Evolutionary conservation across 2,329 filamentous ascomycete species (phyloP).

Genomic region (Ophiostoma himal-ulmi): DNA sequence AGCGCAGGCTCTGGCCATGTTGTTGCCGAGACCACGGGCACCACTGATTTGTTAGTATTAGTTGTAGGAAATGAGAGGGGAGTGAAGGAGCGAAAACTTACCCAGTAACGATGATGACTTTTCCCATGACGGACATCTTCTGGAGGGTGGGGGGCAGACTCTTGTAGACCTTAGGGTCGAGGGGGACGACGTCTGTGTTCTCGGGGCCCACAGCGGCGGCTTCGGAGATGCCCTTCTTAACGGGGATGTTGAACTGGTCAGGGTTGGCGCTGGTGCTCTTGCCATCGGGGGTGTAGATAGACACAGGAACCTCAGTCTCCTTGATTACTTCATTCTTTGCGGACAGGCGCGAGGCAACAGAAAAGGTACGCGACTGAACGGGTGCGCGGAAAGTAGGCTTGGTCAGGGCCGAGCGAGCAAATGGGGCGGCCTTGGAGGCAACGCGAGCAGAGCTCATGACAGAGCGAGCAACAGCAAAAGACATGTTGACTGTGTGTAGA

Average conservation of each 20-base stretch:
- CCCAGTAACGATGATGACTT: constrained; percentile 68
- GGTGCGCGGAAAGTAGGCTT: constrained; percentile 24
- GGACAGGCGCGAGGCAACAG: constrained; percentile 32
- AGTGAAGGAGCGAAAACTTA: constrained; percentile 35
- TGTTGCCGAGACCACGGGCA: constrained; percentile 69
- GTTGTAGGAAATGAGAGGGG: not conserved
- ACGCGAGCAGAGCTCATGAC: constrained; percentile 31
- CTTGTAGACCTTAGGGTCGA: constrained; percentile 49
- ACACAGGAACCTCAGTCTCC: constrained; percentile 53
- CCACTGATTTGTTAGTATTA: constrained; percentile 47
- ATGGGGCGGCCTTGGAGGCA: constrained; percentile 29
- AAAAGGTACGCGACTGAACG: constrained; percentile 34
- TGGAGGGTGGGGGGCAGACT: constrained; percentile 59
- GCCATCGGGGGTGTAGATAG: constrained; percentile 45
- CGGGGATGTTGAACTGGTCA: constrained; percentile 52
- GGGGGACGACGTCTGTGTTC: constrained; percentile 48
- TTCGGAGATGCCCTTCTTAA: constrained; percentile 32
- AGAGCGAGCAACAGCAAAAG: constrained; percentile 29
- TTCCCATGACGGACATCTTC: constrained; percentile 63
- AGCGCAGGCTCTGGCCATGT: constrained; percentile 71
- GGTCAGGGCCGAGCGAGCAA: constrained; percentile 25
- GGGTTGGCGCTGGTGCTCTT: constrained; percentile 40
- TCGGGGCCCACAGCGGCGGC: constrained; percentile 32
- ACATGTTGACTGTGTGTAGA: constrained; percentile 28
- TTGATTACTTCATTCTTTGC: constrained; percentile 46